These are phyloP conservation scores for Penicillium ucsense DNA, from an alignment of 495 filamentous ascomycete genomes.

Conservation along the genomic window DNA sequence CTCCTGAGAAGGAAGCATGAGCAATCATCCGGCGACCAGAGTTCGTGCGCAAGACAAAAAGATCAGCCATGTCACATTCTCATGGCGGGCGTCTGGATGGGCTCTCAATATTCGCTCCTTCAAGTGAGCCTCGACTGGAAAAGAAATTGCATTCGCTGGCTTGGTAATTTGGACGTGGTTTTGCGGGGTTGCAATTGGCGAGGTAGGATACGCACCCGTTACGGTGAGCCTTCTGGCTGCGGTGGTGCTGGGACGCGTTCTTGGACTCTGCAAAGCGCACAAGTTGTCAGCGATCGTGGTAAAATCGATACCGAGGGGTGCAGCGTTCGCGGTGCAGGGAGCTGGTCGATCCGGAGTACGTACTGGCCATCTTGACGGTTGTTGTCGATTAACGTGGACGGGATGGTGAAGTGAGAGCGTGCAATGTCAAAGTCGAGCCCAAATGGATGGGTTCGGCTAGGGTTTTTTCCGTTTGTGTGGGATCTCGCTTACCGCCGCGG, in stretches of 20 bases:
- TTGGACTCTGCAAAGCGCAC: slow-evolving; percentile 67
- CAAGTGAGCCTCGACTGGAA: too few species aligned
- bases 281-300: slow-evolving; percentile 17
- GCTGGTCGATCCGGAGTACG: slow-evolving; percentile 13
- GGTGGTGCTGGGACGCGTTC: slow-evolving; percentile 99
- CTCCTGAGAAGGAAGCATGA: too few species aligned
- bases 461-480: slow-evolving; percentile 35
- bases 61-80: background rate
- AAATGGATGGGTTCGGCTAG: slow-evolving; percentile 27
- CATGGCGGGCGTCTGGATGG: background rate
- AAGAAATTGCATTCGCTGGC: too few species aligned
- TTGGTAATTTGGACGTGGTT: too few species aligned
- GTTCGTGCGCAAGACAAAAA: slow-evolving; percentile 2
- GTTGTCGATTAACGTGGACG: slow-evolving; percentile 32
- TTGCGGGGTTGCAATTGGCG: slow-evolving; percentile 1
- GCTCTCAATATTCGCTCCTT: too few species aligned
- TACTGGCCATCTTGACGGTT: slow-evolving; percentile 46
- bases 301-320: background rate
- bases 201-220: slow-evolving; percentile 67
- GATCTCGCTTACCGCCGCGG: slow-evolving; percentile 37
- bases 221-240: slow-evolving; percentile 89
- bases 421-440: slow-evolving; percentile 15
- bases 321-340: slow-evolving; percentile 1
- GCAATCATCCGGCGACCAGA: background rate
- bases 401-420: slow-evolving; percentile 19